A percentile compares a stretch with the other conserved stretches of the same genome.
phyloP scores from a whole-genome alignment of 225 moss, liverwort and hornwort genomes.

The Pleurozium schreberi region DNA sequence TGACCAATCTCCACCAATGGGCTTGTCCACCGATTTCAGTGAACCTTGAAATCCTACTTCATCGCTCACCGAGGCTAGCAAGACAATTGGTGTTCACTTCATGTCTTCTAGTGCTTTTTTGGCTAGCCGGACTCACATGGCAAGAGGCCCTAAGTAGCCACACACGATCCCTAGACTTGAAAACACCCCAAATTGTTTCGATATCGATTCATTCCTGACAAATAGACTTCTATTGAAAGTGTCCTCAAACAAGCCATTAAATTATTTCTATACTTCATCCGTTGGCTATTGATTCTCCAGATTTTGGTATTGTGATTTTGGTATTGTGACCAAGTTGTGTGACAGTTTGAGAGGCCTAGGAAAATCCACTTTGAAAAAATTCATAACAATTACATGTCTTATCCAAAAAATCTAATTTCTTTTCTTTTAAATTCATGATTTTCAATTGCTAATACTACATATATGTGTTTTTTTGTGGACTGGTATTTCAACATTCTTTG shows the following conservation, averaged over 20 bases:
- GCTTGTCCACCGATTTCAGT: too few relatives aligned
- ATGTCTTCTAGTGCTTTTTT: too few relatives aligned
- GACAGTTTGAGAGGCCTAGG: neutral
- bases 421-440: neutral
- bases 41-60: too few relatives aligned
- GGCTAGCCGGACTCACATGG: too few relatives aligned
- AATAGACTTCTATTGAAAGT: neutral
- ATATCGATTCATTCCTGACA: neutral
- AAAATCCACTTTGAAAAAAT: neutral
- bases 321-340: neutral
- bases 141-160: too few relatives aligned
- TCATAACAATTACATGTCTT: neutral
- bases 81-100: too few relatives aligned
- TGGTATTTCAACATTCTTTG: neutral
- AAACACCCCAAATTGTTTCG: neutral
- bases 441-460: neutral
- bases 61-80: too few relatives aligned
- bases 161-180: neutral
- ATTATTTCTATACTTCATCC: rapidly evolving
- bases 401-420: neutral
- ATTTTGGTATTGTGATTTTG: neutral
- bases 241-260: neutral
- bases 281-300: neutral
- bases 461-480: neutral
- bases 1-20: too few relatives aligned